phyloP scores from a whole-genome alignment of 192 early-diverging fungal genomes.

The Funneliformis mosseae region DNA sequence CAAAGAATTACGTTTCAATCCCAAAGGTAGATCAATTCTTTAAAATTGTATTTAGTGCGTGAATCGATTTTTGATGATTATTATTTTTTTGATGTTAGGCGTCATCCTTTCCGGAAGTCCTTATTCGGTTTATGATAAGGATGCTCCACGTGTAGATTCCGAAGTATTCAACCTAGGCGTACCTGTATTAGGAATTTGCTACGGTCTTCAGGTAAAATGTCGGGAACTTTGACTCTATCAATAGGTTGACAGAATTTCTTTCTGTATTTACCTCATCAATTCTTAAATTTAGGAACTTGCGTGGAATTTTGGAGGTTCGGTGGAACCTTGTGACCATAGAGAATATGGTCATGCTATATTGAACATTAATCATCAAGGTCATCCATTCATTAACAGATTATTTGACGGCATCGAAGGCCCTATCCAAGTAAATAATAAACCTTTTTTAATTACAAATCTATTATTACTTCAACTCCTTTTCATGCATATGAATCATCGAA shows the following conservation, averaged over 20 bases:
- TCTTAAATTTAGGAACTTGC: slow-evolving; percentile 75
- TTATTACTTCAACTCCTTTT: slow-evolving; percentile 16
- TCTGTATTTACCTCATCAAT: slow-evolving; percentile 29
- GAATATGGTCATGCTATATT: slow-evolving; percentile 95
- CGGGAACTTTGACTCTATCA: too few species aligned
- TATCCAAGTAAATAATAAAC: slow-evolving; percentile 45
- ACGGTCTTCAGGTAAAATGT: slow-evolving; percentile 82
- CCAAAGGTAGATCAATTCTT: slow-evolving; percentile 66
- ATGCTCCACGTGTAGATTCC: slow-evolving; percentile 92
- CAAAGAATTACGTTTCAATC: slow-evolving; percentile 90
- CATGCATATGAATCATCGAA: slow-evolving; percentile 34
- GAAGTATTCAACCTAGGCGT: slow-evolving; percentile 86
- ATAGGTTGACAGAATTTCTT: background rate
- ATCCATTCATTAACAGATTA: slow-evolving; percentile 63
- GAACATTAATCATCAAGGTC: slow-evolving; percentile 63
- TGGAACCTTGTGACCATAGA: slow-evolving; percentile 83
- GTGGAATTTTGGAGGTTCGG: slow-evolving; percentile 85
- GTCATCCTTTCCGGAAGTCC: slow-evolving; percentile 96
- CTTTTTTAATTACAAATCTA: background rate
- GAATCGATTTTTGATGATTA: background rate
- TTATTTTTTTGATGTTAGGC: slow-evolving; percentile 45
- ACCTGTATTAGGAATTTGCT: slow-evolving; percentile 97
- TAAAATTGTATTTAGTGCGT: background rate
- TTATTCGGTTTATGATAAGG: slow-evolving; percentile 95
- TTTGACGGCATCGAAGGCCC: slow-evolving; percentile 71